phyloP scores from a whole-genome alignment of 768 basidiomycete species.

The Crepidotus variabilis region DNA sequence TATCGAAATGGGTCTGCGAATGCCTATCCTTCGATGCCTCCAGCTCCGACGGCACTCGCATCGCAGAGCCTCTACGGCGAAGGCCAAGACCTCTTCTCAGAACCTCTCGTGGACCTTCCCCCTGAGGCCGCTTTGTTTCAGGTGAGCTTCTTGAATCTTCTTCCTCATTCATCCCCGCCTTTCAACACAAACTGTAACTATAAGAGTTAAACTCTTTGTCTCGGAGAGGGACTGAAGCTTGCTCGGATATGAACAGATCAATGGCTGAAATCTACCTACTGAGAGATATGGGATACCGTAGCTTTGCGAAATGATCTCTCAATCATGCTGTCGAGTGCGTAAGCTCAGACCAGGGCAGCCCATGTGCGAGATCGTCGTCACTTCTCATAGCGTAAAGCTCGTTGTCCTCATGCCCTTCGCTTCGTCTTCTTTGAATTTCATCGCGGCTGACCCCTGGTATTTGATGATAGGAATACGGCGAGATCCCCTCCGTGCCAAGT shows the following conservation, averaged over 20 bases:
- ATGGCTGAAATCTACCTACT: too few species aligned
- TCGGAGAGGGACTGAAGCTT: background rate
- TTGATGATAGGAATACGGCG: conserved; percentile 16
- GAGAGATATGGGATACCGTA: background rate
- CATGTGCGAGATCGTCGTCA: background rate
- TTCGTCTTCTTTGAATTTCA: conserved; percentile 6
- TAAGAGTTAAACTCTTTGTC: background rate
- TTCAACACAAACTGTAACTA: background rate
- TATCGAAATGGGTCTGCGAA: background rate
- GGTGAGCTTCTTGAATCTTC: conserved; percentile 21
- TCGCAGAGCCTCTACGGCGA: conserved; percentile 6
- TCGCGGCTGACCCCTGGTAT: conserved; percentile 2
- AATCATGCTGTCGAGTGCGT: background rate
- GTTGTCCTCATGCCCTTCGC: conserved; percentile 3
- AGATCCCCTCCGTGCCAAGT: conserved; percentile 14
- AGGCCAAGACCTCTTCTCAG: conserved; percentile 9
- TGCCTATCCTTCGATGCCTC: conserved; percentile 3
- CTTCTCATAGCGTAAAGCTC: background rate
- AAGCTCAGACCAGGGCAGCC: background rate
- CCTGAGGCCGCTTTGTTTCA: conserved; percentile 30
- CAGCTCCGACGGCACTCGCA: conserved; percentile 11
- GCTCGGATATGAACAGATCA: background rate
- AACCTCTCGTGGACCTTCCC: conserved; percentile 20
- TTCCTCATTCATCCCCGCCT: conserved; percentile 9
- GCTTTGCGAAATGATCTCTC: background rate